A percentile compares a stretch with the other conserved stretches of the same genome.
Evolutionary conservation across 345 rosid genomes (phyloP).

Genomic region (Diplotaxis tenuifolia): DNA sequence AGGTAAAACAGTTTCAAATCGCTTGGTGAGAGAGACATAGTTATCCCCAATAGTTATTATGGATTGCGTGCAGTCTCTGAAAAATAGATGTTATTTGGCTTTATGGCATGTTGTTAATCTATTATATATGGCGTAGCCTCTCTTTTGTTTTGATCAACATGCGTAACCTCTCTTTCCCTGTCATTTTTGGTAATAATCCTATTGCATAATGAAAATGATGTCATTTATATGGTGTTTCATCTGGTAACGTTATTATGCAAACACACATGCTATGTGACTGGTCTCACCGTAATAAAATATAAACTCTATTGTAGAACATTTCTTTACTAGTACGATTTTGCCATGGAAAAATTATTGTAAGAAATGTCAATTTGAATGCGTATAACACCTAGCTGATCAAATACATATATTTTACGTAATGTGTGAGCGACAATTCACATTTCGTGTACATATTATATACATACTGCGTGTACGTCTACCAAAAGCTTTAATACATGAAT

Average conservation of each 20-base stretch:
- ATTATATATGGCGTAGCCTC: neutral
- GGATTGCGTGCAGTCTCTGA: neutral
- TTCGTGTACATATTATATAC: neutral
- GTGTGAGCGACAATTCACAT: neutral
- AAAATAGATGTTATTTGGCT: neutral
- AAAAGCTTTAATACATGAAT: neutral
- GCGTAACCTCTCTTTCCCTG: neutral
- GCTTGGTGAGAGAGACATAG: neutral
- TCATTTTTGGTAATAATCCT: neutral
- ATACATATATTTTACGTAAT: neutral
- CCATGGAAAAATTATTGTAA: neutral
- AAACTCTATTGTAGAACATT: neutral
- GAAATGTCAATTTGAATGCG: neutral
- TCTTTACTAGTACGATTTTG: neutral
- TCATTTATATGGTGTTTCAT: neutral
- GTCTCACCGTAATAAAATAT: neutral
- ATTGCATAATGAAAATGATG: neutral
- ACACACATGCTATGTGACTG: neutral
- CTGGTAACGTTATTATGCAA: neutral
- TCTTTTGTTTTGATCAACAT: too few species aligned
- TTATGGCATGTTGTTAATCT: neutral
- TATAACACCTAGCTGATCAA: neutral
- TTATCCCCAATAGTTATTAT: neutral
- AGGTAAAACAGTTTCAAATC: neutral
- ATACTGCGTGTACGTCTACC: neutral